Percentiles rank a stretch among this genome's conserved stretches.
Evolutionary conservation across 345 rosid genomes (phyloP).

Genomic region (Linum usitatissimum): DNA sequence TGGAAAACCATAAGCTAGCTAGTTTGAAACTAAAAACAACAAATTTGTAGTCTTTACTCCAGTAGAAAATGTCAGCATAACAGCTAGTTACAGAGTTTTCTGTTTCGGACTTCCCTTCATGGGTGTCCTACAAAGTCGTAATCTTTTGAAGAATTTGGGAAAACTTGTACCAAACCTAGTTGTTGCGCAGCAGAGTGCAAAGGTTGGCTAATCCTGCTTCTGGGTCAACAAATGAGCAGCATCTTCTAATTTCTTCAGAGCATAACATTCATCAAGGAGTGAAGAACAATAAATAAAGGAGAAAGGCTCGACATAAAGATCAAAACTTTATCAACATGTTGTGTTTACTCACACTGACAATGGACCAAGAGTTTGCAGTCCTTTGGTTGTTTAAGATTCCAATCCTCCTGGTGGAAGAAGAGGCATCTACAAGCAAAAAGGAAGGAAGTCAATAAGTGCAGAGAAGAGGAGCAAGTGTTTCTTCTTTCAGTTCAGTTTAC

Average conservation of each 20-base stretch:
- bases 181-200: constrained; percentile 45
- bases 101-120: not conserved
- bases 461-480: too few relatives aligned
- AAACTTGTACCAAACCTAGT: constrained; percentile 39
- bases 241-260: constrained; percentile 60
- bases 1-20: not conserved
- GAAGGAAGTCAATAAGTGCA: too few relatives aligned
- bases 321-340: too few relatives aligned
- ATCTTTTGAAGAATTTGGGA: not conserved
- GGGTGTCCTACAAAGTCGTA: not conserved
- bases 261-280: constrained; percentile 77
- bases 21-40: not conserved
- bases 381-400: too few relatives aligned
- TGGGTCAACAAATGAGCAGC: constrained; percentile 58
- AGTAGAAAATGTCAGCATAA: not conserved
- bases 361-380: too few relatives aligned
- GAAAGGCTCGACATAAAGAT: too few relatives aligned
- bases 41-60: not conserved
- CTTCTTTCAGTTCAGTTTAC: too few relatives aligned
- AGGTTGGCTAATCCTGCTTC: constrained; percentile 78
- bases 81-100: not conserved
- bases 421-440: too few relatives aligned
- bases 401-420: too few relatives aligned
- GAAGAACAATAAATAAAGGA: too few relatives aligned
- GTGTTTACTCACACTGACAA: too few relatives aligned